Conservation (phyloP, 2,329 filamentous ascomycete genomes). For the Aspergillus calidoustus region DNA sequence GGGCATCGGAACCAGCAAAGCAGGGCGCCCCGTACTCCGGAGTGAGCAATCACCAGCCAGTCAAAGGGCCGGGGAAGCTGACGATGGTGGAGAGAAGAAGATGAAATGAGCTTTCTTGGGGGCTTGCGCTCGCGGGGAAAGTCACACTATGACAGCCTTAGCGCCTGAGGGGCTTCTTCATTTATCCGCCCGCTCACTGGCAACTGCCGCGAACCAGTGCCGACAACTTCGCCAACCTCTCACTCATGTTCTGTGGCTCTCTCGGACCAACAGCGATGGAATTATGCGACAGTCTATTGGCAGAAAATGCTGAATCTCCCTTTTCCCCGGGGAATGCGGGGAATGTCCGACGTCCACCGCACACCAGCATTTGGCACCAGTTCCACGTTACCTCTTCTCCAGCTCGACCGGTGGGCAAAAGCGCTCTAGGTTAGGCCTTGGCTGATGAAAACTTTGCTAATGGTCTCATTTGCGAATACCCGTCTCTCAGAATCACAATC, state of each 20-base stretch:
- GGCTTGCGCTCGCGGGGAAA: conserved; percentile 20
- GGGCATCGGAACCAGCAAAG: not conserved
- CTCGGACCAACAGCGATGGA: not conserved
- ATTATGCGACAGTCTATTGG: conserved; percentile 8
- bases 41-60: not conserved
- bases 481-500: not conserved
- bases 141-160: not conserved
- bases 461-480: not conserved
- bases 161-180: too few species aligned
- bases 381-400: conserved; percentile 5
- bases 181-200: too few species aligned
- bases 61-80: not conserved
- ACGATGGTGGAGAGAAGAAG: conserved; percentile 10
- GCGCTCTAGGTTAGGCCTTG: conserved; percentile 4
- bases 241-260: not conserved
- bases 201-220: conserved; percentile 1
- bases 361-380: conserved; percentile 1
- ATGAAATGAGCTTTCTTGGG: not conserved
- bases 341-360: conserved; percentile 11
- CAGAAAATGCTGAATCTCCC: conserved; percentile 3
- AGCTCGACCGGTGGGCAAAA: conserved; percentile 12
- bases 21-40: not conserved
- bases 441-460: conserved; percentile 5
- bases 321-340: conserved; percentile 19
- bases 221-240: conserved; percentile 6